phyloP scores from a whole-genome alignment of 805 yeast genomes.

The Spathaspora passalidarum region DNA sequence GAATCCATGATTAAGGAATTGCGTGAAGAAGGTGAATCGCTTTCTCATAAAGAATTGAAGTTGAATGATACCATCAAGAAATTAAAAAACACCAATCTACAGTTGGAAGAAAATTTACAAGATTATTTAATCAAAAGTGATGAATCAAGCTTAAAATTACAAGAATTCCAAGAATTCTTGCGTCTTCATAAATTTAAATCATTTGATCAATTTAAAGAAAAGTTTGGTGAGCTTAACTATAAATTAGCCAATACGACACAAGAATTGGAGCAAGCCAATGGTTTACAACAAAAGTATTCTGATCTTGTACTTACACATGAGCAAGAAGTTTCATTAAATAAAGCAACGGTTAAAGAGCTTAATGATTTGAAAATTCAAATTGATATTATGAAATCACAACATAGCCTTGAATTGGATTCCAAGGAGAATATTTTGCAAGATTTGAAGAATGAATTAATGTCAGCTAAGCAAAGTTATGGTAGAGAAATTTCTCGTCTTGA shows the following conservation, averaged over 20 bases:
- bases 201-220: constrained; percentile 25
- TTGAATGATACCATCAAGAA: constrained; percentile 64
- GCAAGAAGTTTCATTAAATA: constrained; percentile 20
- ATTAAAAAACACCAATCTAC: constrained; percentile 38
- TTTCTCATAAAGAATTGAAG: constrained; percentile 69
- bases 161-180: constrained; percentile 38
- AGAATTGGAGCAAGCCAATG: constrained; percentile 15
- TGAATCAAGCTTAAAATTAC: constrained; percentile 25
- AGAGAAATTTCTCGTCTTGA: constrained; percentile 61
- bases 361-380: constrained; percentile 31
- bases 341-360: constrained; percentile 17
- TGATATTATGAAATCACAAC: constrained; percentile 27
- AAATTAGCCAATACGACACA: constrained; percentile 13
- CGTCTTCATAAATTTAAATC: constrained; percentile 24
- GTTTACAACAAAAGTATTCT: constrained; percentile 24
- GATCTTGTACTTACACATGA: constrained; percentile 23
- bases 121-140: constrained; percentile 29
- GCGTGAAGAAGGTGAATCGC: constrained; percentile 70
- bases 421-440: constrained; percentile 31
- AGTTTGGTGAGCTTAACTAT: constrained; percentile 12
- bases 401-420: constrained; percentile 30
- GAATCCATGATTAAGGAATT: constrained; percentile 65
- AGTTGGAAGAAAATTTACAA: constrained; percentile 27
- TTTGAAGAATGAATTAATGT: constrained; percentile 27
- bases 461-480: constrained; percentile 29